Conservation (phyloP, 345 rosid genomes). For the Murraya koenigii region DNA sequence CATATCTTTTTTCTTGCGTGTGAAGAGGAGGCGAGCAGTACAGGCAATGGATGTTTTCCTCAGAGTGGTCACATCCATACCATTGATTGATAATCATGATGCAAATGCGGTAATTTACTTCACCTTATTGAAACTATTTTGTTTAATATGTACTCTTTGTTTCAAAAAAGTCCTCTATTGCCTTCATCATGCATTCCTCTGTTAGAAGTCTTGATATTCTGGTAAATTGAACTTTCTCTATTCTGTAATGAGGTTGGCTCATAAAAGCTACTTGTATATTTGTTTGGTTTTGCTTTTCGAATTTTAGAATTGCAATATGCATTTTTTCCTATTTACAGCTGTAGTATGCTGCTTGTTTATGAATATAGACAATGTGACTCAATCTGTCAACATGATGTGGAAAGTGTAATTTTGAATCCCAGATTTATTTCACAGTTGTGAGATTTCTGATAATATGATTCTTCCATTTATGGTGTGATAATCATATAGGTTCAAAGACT, state of each 20-base stretch:
- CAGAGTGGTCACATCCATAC: conserved; percentile 70
- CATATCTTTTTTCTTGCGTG: conserved; percentile 16
- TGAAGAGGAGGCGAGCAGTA: conserved; percentile 66
- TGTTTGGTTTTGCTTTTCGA: too few relatives aligned
- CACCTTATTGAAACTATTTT: background rate
- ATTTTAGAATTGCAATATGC: background rate
- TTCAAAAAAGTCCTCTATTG: background rate
- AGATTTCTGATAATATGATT: background rate
- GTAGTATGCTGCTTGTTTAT: background rate
- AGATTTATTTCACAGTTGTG: background rate
- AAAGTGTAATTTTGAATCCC: background rate
- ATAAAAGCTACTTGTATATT: background rate
- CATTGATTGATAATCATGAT: conserved; percentile 78
- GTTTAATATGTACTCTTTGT: background rate
- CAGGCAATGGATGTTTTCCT: conserved; percentile 58
- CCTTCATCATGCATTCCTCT: background rate
- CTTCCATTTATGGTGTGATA: too few relatives aligned
- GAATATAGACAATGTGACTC: background rate
- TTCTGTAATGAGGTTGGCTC: too few relatives aligned
- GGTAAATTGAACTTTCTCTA: background rate
- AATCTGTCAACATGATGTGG: background rate
- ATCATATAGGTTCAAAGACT: background rate
- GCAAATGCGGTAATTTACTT: conserved; percentile 58
- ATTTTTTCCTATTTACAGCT: background rate
- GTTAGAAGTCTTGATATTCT: background rate